These are phyloP conservation scores for Phialophora chinensis DNA, from an alignment of 2,329 filamentous ascomycete genomes.

Conservation along the genomic window DNA sequence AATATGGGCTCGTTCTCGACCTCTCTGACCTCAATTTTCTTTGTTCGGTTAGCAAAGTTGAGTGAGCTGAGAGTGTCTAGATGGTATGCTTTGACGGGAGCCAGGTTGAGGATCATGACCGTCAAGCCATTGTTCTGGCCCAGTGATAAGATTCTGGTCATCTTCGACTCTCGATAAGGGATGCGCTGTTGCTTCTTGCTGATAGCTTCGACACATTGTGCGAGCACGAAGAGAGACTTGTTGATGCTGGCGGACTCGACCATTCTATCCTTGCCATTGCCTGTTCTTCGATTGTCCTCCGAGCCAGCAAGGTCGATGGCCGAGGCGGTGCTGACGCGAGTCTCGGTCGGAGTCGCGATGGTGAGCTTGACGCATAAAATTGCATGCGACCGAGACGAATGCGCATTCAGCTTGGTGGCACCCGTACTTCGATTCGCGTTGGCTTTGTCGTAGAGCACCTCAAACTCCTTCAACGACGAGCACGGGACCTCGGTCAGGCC, in stretches of 20 bases:
- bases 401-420: slow-evolving; percentile 86
- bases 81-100: slow-evolving; percentile 89
- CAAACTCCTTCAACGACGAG: slow-evolving; percentile 85
- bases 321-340: slow-evolving; percentile 80
- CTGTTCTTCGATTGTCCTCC: slow-evolving; percentile 91
- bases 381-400: slow-evolving; percentile 87
- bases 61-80: slow-evolving; percentile 91
- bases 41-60: slow-evolving; percentile 93
- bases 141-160: slow-evolving; percentile 90
- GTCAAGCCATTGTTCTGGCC: slow-evolving; percentile 96
- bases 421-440: slow-evolving; percentile 90
- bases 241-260: slow-evolving; percentile 98
- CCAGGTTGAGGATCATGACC: slow-evolving; percentile 94
- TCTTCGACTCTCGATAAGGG: slow-evolving; percentile 93
- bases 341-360: slow-evolving; percentile 71
- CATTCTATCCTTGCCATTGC: slow-evolving; percentile 89
- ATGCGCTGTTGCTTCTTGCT: slow-evolving; percentile 76
- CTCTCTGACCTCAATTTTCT: slow-evolving; percentile 94
- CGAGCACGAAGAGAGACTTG: slow-evolving; percentile 92
- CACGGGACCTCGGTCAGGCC: slow-evolving; percentile 84
- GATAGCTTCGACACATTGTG: slow-evolving; percentile 95
- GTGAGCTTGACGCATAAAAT: slow-evolving; percentile 89
- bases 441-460: slow-evolving; percentile 85
- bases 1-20: slow-evolving; percentile 95
- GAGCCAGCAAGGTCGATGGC: slow-evolving; percentile 95